phyloP scores from a whole-genome alignment of 2,329 filamentous ascomycete genomes.

The Talaromyces sp. region DNA sequence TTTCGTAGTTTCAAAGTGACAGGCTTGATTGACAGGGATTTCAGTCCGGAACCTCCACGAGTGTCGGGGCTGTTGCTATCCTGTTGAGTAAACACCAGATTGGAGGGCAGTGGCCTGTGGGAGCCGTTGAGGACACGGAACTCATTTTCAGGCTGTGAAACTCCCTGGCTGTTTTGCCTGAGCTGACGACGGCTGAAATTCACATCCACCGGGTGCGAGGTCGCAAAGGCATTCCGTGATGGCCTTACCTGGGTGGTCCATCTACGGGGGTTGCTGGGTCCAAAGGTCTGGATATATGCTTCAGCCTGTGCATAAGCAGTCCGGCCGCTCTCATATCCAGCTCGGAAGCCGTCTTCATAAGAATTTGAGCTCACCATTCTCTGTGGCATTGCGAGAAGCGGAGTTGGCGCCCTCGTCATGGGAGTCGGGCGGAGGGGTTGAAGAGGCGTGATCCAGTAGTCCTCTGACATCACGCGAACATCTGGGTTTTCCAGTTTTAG shows the following conservation, averaged over 20 bases:
- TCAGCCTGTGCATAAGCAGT: neutral
- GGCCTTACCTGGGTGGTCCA: neutral
- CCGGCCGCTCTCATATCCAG: neutral
- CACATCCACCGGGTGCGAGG: neutral
- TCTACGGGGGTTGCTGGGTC: slow-evolving; percentile 5
- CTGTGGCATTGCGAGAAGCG: slow-evolving; percentile 5
- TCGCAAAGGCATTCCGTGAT: neutral
- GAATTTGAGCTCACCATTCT: neutral
- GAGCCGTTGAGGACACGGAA: slow-evolving; percentile 8
- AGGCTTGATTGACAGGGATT: slow-evolving; percentile 9
- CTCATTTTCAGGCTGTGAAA: neutral
- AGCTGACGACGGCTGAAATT: neutral
- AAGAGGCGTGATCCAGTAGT: slow-evolving; percentile 10
- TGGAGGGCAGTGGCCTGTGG: slow-evolving; percentile 6
- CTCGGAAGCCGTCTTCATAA: neutral
- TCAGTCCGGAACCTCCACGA: slow-evolving; percentile 6
- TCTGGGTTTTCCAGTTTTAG: slow-evolving; percentile 12
- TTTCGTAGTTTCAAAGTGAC: slow-evolving; percentile 14
- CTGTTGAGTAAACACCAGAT: slow-evolving; percentile 10
- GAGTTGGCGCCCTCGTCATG: slow-evolving; percentile 2
- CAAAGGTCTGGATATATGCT: neutral
- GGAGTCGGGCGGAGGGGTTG: neutral
- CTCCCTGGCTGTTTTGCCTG: neutral
- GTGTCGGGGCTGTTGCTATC: slow-evolving; percentile 10
- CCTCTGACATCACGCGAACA: slow-evolving; percentile 15